These are phyloP conservation scores for Schoenoplectus triqueter DNA, from an alignment of 202 grass and related monocot genomes.

Conservation along the genomic window DNA sequence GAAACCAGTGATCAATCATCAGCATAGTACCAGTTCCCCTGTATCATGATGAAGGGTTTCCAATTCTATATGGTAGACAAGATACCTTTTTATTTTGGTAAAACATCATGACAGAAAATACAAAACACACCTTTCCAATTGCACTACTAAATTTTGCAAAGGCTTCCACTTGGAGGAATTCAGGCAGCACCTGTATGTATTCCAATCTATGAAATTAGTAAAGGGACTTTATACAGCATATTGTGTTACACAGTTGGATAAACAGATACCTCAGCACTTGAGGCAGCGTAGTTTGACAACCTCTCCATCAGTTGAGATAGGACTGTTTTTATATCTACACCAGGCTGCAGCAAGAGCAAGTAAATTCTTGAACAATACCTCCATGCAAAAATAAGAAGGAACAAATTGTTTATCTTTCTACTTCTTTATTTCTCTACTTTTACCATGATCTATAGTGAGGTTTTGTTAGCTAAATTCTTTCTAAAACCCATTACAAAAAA, in stretches of 20 bases:
- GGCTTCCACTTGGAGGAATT: conserved; percentile 99
- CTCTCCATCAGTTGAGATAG: conserved; percentile 97
- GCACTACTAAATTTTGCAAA: conserved; percentile 96
- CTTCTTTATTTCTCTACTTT: conserved; percentile 24
- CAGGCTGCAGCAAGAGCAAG: conserved; percentile 56
- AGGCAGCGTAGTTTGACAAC: conserved; percentile 90
- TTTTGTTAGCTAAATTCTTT: neutral
- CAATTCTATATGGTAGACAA: neutral
- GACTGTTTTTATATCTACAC: conserved; percentile 98
- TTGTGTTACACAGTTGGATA: conserved; percentile 23
- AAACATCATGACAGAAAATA: conserved; percentile 22
- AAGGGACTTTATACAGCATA: conserved; percentile 22
- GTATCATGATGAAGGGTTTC: neutral
- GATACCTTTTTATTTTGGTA: neutral
- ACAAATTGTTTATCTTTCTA: neutral
- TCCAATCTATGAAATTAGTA: conserved; percentile 52
- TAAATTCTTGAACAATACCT: neutral
- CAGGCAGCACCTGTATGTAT: conserved; percentile 82
- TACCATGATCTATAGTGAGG: conserved; percentile 3
- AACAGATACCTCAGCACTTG: conserved; percentile 85
- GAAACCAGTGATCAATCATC: neutral
- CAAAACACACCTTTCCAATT: conserved; percentile 85
- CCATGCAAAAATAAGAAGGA: conserved; percentile 8
- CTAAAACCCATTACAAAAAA: neutral
- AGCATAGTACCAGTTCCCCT: neutral